Percentiles rank a stretch among this genome's conserved stretches.
These are phyloP conservation scores for Ricinus communis DNA, from an alignment of 345 rosid species.

Conservation along the genomic window DNA sequence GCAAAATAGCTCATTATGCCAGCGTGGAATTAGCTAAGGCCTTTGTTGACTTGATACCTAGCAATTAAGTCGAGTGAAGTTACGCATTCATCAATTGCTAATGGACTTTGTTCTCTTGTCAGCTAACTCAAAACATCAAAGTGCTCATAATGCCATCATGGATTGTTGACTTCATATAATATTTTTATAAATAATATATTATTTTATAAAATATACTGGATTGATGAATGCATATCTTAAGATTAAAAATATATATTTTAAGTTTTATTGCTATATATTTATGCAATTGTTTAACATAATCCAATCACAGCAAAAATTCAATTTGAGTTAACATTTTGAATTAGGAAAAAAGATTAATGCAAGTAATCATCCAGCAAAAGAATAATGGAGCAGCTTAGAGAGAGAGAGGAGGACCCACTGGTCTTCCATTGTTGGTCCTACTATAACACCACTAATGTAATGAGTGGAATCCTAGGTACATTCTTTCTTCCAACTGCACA, in stretches of 20 bases:
- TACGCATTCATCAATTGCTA: slow-evolving; percentile 1
- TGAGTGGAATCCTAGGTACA: slow-evolving; percentile 49
- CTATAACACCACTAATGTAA: slow-evolving; percentile 24
- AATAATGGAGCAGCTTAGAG: slow-evolving; percentile 2
- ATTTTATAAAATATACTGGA: no score
- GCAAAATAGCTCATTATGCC: slow-evolving; percentile 3
- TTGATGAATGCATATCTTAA: no score
- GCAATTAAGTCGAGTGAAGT: background rate
- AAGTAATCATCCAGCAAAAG: background rate
- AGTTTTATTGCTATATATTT: no score
- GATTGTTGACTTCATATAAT: background rate
- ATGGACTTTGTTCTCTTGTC: background rate
- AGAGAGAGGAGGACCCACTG: slow-evolving; percentile 17
- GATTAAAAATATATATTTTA: no score
- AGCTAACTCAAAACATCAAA: slow-evolving; percentile 1
- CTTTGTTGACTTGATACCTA: background rate
- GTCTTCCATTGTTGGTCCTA: slow-evolving; percentile 31
- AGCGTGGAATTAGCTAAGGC: background rate
- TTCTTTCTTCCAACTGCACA: slow-evolving; percentile 5
- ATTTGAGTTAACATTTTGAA: background rate
- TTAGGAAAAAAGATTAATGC: background rate
- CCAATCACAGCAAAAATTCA: background rate
- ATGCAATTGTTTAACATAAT: background rate
- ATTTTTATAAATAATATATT: no score
- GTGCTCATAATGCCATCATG: slow-evolving; percentile 2